phyloP scores from a whole-genome alignment of 2,329 filamentous ascomycete species.

The Biscogniauxia mediterranea region DNA sequence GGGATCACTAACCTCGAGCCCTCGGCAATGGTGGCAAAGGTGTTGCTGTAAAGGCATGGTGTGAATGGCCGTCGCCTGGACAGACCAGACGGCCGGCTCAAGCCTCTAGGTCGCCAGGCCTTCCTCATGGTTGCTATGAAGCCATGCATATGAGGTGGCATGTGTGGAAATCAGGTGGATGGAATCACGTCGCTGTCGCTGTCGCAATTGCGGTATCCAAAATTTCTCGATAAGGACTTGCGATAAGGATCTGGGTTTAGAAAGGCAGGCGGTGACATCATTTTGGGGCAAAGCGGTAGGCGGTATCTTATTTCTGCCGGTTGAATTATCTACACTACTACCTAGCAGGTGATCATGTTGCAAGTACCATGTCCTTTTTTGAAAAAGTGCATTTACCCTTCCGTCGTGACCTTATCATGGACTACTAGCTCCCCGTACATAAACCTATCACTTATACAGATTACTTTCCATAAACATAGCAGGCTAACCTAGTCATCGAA shows the following conservation, averaged over 20 bases:
- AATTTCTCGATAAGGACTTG: slow-evolving; percentile 19
- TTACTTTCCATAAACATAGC: not conserved
- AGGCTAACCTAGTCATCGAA: not conserved
- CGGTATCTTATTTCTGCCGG: slow-evolving; percentile 7
- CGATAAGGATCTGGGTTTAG: slow-evolving; percentile 15
- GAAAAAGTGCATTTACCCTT: too few relatives aligned
- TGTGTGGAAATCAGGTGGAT: not conserved
- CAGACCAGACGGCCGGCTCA: slow-evolving; percentile 24
- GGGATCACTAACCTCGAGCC: slow-evolving; percentile 30
- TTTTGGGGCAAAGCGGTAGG: slow-evolving; percentile 2
- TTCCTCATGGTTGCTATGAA: slow-evolving; percentile 28
- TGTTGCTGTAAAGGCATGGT: slow-evolving; percentile 16
- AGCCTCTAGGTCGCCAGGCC: slow-evolving; percentile 29
- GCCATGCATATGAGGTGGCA: not conserved
- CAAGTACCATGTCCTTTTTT: too few relatives aligned
- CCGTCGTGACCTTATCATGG: not conserved
- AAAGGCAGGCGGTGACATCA: slow-evolving; percentile 10
- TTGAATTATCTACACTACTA: too few relatives aligned
- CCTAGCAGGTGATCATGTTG: too few relatives aligned
- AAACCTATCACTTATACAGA: not conserved
- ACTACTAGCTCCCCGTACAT: not conserved
- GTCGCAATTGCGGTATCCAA: slow-evolving; percentile 5
- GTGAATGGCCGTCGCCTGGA: slow-evolving; percentile 16
- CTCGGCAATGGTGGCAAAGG: slow-evolving; percentile 33
- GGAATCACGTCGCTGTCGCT: slow-evolving; percentile 1